phyloP scores from a whole-genome alignment of 495 filamentous ascomycete genomes.

The Tuber aestivum region DNA sequence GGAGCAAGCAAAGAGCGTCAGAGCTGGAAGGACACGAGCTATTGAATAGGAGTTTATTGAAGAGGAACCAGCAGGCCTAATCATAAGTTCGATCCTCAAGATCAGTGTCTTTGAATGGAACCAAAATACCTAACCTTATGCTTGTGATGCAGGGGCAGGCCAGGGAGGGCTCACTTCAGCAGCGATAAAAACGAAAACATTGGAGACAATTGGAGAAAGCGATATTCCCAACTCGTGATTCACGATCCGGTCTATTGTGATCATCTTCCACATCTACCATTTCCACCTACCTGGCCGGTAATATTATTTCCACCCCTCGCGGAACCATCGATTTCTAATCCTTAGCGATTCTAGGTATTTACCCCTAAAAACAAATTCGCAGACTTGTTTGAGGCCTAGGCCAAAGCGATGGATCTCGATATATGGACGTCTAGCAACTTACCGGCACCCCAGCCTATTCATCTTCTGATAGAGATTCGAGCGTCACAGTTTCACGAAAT shows the following conservation, averaged over 20 bases:
- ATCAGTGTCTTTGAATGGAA: not conserved
- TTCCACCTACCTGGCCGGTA: constrained; percentile 60
- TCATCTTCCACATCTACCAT: constrained; percentile 66
- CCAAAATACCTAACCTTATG: constrained; percentile 12
- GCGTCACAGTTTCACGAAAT: constrained; percentile 51
- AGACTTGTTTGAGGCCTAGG: constrained; percentile 72
- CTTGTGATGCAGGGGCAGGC: constrained; percentile 45
- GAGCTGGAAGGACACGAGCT: constrained; percentile 63
- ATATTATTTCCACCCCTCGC: constrained; percentile 21
- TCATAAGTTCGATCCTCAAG: constrained; percentile 53
- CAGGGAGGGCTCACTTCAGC: constrained; percentile 57
- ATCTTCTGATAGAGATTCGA: constrained; percentile 54
- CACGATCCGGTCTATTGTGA: constrained; percentile 76
- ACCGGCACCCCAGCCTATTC: constrained; percentile 9
- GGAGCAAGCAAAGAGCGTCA: constrained; percentile 47
- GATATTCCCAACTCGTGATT: constrained; percentile 59
- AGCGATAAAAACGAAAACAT: constrained; percentile 63
- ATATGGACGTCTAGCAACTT: constrained; percentile 61
- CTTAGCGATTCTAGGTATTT: constrained; percentile 46
- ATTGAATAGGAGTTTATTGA: constrained; percentile 53
- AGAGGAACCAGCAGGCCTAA: constrained; percentile 58
- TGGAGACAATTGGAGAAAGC: constrained; percentile 73
- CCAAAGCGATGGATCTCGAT: constrained; percentile 66
- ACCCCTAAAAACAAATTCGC: constrained; percentile 78
- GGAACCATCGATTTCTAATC: not conserved